Evolutionary conservation across 305 asterid species (phyloP).

Genomic region (Rubia occidens): DNA sequence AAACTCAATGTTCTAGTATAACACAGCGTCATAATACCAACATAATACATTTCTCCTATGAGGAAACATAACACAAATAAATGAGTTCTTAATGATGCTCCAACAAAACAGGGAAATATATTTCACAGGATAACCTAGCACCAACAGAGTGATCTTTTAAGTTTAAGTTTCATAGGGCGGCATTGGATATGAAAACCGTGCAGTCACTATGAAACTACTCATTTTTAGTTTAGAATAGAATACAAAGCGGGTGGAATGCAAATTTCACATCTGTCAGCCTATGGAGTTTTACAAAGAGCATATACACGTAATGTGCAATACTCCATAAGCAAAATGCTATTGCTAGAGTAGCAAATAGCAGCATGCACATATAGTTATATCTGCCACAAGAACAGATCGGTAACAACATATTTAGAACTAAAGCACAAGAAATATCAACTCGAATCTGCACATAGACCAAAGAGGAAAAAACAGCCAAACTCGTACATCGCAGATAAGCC

Average conservation of each 20-base stretch:
- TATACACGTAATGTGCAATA: background rate
- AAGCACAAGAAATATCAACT: background rate
- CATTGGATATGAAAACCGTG: constrained; percentile 1
- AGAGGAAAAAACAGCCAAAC: background rate
- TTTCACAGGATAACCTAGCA: background rate
- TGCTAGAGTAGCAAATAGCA: background rate
- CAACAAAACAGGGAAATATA: background rate
- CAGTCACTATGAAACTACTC: background rate
- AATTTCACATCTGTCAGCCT: background rate
- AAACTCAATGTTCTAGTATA: too few relatives aligned
- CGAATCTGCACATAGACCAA: background rate
- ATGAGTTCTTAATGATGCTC: too few relatives aligned
- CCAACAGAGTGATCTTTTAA: background rate
- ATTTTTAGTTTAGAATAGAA: background rate
- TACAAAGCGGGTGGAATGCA: background rate
- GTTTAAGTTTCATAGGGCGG: background rate
- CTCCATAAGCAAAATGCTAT: background rate
- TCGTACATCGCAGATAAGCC: background rate
- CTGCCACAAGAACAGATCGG: background rate
- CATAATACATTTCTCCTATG: too few relatives aligned
- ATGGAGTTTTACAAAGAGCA: background rate
- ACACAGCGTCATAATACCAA: too few relatives aligned
- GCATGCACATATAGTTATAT: background rate
- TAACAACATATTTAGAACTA: background rate
- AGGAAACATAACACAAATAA: too few relatives aligned